phyloP scores from a whole-genome alignment of 345 rosid genomes.

The Mallotus nudiflorus region DNA sequence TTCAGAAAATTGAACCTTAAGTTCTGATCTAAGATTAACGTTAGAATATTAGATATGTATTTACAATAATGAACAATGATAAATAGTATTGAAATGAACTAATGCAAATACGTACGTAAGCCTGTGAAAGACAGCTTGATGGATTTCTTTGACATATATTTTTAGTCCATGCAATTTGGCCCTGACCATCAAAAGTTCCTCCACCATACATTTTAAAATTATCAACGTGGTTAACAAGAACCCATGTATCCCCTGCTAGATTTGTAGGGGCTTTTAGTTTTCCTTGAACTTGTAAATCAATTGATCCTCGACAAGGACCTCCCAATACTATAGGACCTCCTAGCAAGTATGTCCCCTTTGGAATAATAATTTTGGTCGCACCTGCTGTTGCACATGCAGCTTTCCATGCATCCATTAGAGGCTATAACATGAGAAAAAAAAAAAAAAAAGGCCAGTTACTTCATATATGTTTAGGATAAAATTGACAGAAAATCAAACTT shows the following conservation, averaged over 20 bases:
- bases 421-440: not conserved
- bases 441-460: too few species aligned
- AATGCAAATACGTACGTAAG: too few species aligned
- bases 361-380: not conserved
- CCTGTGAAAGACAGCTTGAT: too few species aligned
- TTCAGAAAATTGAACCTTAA: not conserved
- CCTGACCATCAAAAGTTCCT: not conserved
- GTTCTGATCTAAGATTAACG: not conserved
- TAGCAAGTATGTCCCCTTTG: not conserved
- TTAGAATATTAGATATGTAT: too few species aligned
- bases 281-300: not conserved
- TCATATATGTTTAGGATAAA: too few species aligned
- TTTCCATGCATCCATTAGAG: not conserved
- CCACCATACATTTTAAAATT: not conserved
- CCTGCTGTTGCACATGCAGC: not conserved
- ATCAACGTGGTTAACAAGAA: not conserved
- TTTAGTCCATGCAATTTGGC: not conserved
- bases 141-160: too few species aligned
- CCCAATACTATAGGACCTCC: not conserved
- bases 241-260: not conserved
- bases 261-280: not conserved
- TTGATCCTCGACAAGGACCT: conserved; percentile 1
- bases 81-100: too few species aligned
- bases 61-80: too few species aligned
- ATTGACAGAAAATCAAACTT: too few species aligned